phyloP scores from a whole-genome alignment of 2,329 filamentous ascomycete species.

The Metarhizium brunneum region DNA sequence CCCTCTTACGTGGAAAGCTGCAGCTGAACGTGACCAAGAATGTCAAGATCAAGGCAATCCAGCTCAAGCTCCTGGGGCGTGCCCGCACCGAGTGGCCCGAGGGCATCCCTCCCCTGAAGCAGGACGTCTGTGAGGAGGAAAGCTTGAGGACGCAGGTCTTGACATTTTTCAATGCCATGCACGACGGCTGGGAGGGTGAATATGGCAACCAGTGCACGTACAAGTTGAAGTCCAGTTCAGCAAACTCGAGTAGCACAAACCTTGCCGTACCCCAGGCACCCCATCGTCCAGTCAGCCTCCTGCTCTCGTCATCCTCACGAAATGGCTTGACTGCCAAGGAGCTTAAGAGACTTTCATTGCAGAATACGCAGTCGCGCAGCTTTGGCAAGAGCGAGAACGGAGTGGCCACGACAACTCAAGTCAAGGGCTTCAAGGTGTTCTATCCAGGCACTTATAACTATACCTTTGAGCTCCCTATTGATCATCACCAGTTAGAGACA shows the following conservation, averaged over 20 bases:
- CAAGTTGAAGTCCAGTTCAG: conserved; percentile 30
- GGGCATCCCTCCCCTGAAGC: conserved; percentile 80
- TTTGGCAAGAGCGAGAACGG: conserved; percentile 71
- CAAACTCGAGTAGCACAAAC: conserved; percentile 26
- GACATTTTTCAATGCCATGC: conserved; percentile 81
- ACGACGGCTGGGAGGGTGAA: conserved; percentile 49
- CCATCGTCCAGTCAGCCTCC: conserved; percentile 11
- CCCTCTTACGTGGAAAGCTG: conserved; percentile 77
- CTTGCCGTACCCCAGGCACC: conserved; percentile 13
- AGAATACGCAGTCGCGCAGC: conserved; percentile 74
- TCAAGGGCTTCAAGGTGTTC: conserved; percentile 79
- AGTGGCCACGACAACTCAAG: conserved; percentile 47
- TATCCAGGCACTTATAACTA: conserved; percentile 60
- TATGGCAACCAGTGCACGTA: conserved; percentile 57
- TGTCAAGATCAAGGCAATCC: conserved; percentile 86
- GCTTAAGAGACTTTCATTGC: conserved; percentile 62
- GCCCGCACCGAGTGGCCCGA: conserved; percentile 95
- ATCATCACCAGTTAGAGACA: conserved; percentile 81
- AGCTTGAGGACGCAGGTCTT: conserved; percentile 80
- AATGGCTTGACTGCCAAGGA: conserved; percentile 33
- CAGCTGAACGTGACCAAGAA: conserved; percentile 78
- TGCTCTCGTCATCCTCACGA: conserved; percentile 14
- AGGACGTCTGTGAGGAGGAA: conserved; percentile 75
- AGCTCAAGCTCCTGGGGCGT: conserved; percentile 74
- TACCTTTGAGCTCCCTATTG: conserved; percentile 79